Base-by-base conservation (phyloP, 495 filamentous ascomycete genomes). In the Cercophora newfieldiana region DNA sequence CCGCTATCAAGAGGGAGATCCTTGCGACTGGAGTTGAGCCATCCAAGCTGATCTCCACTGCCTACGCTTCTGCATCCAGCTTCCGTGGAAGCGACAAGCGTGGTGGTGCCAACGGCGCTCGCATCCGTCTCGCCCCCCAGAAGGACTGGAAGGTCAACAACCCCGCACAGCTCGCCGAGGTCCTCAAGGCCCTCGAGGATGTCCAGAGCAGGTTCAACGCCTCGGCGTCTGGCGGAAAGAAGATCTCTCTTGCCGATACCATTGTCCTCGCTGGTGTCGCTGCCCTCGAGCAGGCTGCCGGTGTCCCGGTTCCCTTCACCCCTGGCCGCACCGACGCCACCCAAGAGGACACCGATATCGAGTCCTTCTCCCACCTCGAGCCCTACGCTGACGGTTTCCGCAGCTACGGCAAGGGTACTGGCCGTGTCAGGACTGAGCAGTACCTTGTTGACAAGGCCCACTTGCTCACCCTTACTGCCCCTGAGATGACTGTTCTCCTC, bases 61-160 rank as follows among this genome's bases (percentile, higher is more conserved):
- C 89, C 16, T 91, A 87, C 87, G 87, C 88, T 3, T 87, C 89
- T 0, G 89, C 89, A 31, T 87, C 88, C 7, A 87, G 87, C 31
- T 91, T 90, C 88, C 88, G 89, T 56, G 87, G 88, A 64, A 78
- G 85, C 66, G 89, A 91, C 82, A 91, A 91, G 84, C 88, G 89
- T 63, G 89, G 89, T 66, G 89, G 89, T 66, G 89, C 89, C 76
- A 91, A 91, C 67, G 89, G 89, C 63, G 89, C 86, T 5, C 89
- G 88, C 69, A 89, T 91, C 70, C 87, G 89, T 37, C 86, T 91
- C n/a, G 79, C 80, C 21, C 89, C 89, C 19, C 86, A 88, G 77
- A 86, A 84, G 58, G 77, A 86, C 68, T 91, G 89, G 89, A 74
- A 84, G 68, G 83, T 88, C 66, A 91, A 91, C 82, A 86, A 88